These are phyloP conservation scores for Litchi chinensis DNA, from an alignment of 345 rosid genomes.

Conservation along the genomic window DNA sequence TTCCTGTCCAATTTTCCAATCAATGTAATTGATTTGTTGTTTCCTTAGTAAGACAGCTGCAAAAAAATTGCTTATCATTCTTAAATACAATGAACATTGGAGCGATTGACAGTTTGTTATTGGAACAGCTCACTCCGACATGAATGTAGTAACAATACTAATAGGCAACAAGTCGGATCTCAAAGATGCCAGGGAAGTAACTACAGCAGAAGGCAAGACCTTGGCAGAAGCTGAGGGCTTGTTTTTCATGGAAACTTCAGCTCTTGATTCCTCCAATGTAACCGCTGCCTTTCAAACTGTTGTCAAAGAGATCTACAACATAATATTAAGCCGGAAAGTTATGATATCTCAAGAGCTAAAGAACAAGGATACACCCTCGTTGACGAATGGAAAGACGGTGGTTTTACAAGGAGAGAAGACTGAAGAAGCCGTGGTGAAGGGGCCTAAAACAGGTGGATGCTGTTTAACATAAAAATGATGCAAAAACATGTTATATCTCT, in stretches of 20 bases:
- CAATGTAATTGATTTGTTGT: background rate
- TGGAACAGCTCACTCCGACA: constrained; percentile 91
- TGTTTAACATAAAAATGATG: constrained; percentile 46
- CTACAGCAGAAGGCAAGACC: constrained; percentile 80
- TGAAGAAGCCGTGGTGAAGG: constrained; percentile 22
- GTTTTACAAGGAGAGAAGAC: constrained; percentile 50
- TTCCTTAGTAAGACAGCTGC: background rate
- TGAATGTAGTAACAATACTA: constrained; percentile 92
- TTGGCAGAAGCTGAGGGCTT: constrained; percentile 89
- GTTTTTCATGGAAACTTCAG: constrained; percentile 96
- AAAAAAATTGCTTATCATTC: background rate
- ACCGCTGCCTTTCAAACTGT: constrained; percentile 89
- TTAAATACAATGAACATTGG: background rate
- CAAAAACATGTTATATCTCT: background rate
- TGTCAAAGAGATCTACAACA: constrained; percentile 87
- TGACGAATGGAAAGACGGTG: constrained; percentile 73
- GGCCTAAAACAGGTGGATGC: constrained; percentile 58
- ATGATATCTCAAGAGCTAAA: constrained; percentile 74
- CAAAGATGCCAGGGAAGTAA: constrained; percentile 87
- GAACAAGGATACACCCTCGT: constrained; percentile 59
- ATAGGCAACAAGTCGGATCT: constrained; percentile 95
- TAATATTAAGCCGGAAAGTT: constrained; percentile 90
- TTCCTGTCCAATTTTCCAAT: background rate
- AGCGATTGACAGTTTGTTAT: constrained; percentile 25
- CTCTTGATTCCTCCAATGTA: constrained; percentile 92